phyloP scores from a whole-genome alignment of 2,329 filamentous ascomycete species.

The Exophiala spinifera region DNA sequence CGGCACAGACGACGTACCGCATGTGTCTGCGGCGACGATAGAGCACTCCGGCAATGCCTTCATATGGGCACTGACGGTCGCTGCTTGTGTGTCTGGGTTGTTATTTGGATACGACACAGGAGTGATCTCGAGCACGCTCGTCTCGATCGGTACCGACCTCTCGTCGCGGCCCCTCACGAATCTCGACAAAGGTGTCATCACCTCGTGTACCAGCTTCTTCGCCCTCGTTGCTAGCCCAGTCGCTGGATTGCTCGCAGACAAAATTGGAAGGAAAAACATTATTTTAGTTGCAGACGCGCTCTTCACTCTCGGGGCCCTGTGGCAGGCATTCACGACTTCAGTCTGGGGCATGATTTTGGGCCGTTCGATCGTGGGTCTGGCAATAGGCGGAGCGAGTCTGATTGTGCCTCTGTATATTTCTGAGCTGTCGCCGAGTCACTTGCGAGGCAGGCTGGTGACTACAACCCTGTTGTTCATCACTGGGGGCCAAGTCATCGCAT shows the following conservation, averaged over 20 bases:
- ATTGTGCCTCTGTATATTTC: slow-evolving; percentile 86
- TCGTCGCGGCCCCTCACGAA: slow-evolving; percentile 50
- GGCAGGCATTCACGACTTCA: slow-evolving; percentile 40
- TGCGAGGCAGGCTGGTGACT: slow-evolving; percentile 76
- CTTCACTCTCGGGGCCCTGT: slow-evolving; percentile 44
- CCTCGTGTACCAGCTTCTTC: slow-evolving; percentile 56
- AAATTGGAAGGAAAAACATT: slow-evolving; percentile 45
- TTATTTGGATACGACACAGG: slow-evolving; percentile 64
- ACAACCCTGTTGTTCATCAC: slow-evolving; percentile 81
- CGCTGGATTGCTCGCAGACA: slow-evolving; percentile 52
- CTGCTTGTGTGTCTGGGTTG: slow-evolving; percentile 57
- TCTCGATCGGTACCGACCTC: slow-evolving; percentile 54
- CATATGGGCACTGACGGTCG: slow-evolving; percentile 56
- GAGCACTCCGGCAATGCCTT: slow-evolving; percentile 40
- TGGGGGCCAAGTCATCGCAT: slow-evolving; percentile 82
- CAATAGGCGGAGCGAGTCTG: slow-evolving; percentile 59
- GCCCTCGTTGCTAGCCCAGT: slow-evolving; percentile 56
- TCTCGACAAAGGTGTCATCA: slow-evolving; percentile 58
- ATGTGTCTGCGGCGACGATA: neutral
- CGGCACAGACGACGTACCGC: neutral
- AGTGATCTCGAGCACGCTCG: slow-evolving; percentile 59
- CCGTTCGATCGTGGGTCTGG: slow-evolving; percentile 47
- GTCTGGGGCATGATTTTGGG: slow-evolving; percentile 48
- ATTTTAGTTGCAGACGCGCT: slow-evolving; percentile 47
- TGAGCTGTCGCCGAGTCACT: slow-evolving; percentile 73